Conservation (phyloP, 2,329 filamentous ascomycete species). For the Xylariaceae sp. region DNA sequence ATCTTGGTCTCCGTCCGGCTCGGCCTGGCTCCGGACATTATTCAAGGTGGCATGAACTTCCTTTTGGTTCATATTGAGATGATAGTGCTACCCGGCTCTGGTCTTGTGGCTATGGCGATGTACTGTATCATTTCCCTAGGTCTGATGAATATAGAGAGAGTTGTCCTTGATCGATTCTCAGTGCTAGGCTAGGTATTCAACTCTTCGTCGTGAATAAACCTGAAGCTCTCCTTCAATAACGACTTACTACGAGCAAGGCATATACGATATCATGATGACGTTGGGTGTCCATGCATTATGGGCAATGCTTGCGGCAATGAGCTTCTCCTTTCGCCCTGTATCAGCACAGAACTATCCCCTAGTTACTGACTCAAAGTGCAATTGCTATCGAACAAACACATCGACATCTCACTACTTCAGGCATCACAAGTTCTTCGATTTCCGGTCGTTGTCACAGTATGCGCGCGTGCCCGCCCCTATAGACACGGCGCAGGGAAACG, state of each 20-base stretch:
- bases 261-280: conserved; percentile 14
- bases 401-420: conserved; percentile 52
- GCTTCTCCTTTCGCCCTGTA: conserved; percentile 15
- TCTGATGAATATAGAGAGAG: background rate
- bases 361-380: conserved; percentile 45
- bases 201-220: background rate
- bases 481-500: conserved; percentile 36
- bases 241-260: background rate
- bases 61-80: background rate
- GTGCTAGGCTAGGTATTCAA: background rate
- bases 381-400: conserved; percentile 57
- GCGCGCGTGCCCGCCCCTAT: conserved; percentile 43
- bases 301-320: conserved; percentile 23
- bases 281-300: conserved; percentile 7
- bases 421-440: conserved; percentile 57
- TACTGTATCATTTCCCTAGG: background rate
- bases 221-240: background rate
- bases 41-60: background rate
- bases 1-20: background rate
- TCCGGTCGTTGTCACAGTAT: conserved; percentile 51
- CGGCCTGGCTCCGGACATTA: background rate
- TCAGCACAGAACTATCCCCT: conserved; percentile 35
- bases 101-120: background rate
- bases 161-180: background rate
- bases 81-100: background rate